Base-by-base conservation (phyloP, 73 alveolate genomes). In the Diophrys appendiculata region DNA sequence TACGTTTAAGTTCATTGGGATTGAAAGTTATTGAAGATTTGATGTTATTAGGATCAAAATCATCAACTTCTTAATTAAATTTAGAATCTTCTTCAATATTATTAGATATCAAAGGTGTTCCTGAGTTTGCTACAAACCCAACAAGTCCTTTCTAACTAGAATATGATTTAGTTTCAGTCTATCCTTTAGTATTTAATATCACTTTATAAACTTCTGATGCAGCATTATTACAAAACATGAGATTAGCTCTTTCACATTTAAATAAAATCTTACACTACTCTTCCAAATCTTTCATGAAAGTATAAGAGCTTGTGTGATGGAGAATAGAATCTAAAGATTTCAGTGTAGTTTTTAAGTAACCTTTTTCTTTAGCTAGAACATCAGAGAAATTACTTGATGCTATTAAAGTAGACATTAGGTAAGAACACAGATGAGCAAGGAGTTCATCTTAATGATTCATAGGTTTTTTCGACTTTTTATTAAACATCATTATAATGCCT, bases 351-450 rank as follows among this genome's bases (percentile, higher is more conserved):
- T 18, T 43, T 43, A 43, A 43, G 60, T 43, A 43, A 5, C n/a
- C 60, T 43, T 43, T 43, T 18, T 43, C 60, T 43, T 43, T 43
- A 11, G 60, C 60, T 43, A 43, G 5, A 18, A 11, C 18, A 11
- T 43, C 60, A 43, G n/a, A 11, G 60, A 11, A 43, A 43, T 43
- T 43, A 43, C 18, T 43, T 11, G 60, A 43, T 43, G 60, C 60
- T 11, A 43, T 43, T 18, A 43, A 5, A 5, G 18, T 18, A 11
- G 60, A 43, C n/a, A 43, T 18, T 11, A 43, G 60, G 18, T 43
- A 43, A 43, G 60, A 43, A 43, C 60, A 43, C n/a, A 43, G 60
- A 43, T 43, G 60, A 43, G 60, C 60, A 43, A 43, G 60, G 5
- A 43, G 60, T 43, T 43, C 60, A 11, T 43, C 60, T 11, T 43